phyloP scores from a whole-genome alignment of 108 stramenopile genomes.

The Stephanodiscus triporus region DNA sequence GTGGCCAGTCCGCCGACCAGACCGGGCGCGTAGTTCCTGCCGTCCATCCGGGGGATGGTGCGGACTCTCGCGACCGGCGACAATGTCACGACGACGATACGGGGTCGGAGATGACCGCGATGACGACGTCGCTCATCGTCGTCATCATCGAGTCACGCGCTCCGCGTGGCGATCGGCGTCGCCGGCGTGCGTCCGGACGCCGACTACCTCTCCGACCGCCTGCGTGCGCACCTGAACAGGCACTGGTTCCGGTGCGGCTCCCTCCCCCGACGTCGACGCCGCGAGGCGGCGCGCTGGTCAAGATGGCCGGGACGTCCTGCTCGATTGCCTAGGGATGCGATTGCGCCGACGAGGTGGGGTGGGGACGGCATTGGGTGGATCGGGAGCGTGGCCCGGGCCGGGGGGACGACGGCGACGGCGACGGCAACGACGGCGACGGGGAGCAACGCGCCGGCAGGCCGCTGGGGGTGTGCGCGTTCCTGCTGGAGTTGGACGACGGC shows the following conservation, averaged over 20 bases:
- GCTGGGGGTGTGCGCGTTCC: conserved; percentile 38
- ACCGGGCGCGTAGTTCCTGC: not conserved
- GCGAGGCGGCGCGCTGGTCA: not conserved
- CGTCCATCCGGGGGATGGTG: conserved; percentile 25
- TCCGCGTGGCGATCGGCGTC: conserved; percentile 27
- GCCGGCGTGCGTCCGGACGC: conserved; percentile 36
- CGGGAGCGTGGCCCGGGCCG: conserved; percentile 31
- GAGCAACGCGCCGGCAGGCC: conserved; percentile 30
- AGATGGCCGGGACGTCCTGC: conserved; percentile 29
- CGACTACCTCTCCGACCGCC: conserved; percentile 11
- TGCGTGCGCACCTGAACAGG: conserved; percentile 21
- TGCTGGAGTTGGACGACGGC: too few species aligned
- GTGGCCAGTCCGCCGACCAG: not conserved
- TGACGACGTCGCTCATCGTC: not conserved
- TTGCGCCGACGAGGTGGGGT: conserved; percentile 22
- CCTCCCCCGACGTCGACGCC: too few species aligned
- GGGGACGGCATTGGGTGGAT: conserved; percentile 24
- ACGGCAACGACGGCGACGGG: conserved; percentile 14
- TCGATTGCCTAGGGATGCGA: conserved; percentile 44
- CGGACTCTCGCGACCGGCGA: conserved; percentile 17
- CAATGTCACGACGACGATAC: not conserved
- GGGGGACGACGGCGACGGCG: conserved; percentile 11
- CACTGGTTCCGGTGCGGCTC: conserved; percentile 47
- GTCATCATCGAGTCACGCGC: conserved; percentile 6
- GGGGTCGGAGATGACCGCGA: too few species aligned